Evolutionary conservation across 164 flowering plant species (phyloP), one percentile per base, ranked within the genome.

Genomic region (Magnolia sinica): DNA sequence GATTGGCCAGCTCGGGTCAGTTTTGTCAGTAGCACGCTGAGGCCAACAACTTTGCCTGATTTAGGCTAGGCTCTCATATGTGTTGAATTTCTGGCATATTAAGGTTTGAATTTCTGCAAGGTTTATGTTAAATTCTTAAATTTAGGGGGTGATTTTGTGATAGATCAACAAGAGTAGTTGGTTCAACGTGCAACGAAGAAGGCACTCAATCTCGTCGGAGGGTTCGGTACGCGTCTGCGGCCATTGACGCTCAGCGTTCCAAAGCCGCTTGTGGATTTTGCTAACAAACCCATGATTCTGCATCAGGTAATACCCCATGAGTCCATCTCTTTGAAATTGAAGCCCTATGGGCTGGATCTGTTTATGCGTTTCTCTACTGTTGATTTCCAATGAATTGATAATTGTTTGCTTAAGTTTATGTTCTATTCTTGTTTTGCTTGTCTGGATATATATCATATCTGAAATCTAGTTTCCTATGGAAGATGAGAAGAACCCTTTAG

Each of bases 161-260:
- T 9, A 9, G 11, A 74, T 78, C 16, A 22, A 58, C 87, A 87
- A 87, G 81, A 74, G 78, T 76, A 72, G 73, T 37, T 73, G 78
- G 45, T 66, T 58, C 72, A 75, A 73, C 45, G 8, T 58, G 18
- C 67, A 84, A 88, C 51, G 49, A 96, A 94, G 99, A 96, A 96
- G 97, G 99, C 99, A 19, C 94, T 96, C 64, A 94, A 94, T 87
- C 98, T 96, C 67, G 99, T 94, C 83, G 99, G 99, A 82, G 99
- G 99, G 4, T 94, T 92, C 79, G 96, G 99, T 64, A 96, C 97
- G 16, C 87, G 99, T 79, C 82, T 96, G 91, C 89, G 98, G 90
- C 99, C 99, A n/a, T 81, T 96, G 90, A 94, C 99, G 1, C 92
- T 96, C 24, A 96, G 97, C 82, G 85, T 96, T 77, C 99, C 99